Evolutionary conservation across 805 yeast species (phyloP).

Genomic region (Metschnikowia proteae): DNA sequence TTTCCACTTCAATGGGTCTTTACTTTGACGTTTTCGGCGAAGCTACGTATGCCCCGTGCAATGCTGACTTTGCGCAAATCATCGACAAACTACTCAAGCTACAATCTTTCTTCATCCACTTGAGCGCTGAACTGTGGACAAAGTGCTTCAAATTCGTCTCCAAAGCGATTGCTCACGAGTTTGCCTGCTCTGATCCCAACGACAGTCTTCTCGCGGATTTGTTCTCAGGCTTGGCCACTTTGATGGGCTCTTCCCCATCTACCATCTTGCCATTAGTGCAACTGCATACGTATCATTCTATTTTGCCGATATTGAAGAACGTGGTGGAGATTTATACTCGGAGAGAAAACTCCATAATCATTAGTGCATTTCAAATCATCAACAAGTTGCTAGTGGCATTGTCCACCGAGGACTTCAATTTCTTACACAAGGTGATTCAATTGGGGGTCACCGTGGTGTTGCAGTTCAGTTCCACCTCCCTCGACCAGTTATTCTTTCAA

Average conservation of each 20-base stretch:
- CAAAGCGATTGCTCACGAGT: slow-evolving; percentile 15
- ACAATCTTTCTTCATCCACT: slow-evolving; percentile 30
- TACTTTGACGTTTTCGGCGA: slow-evolving; percentile 17
- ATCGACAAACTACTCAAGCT: slow-evolving; percentile 21
- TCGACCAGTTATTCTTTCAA: slow-evolving; percentile 29
- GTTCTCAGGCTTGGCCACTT: slow-evolving; percentile 16
- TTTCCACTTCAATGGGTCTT: slow-evolving; percentile 16
- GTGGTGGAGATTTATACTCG: slow-evolving; percentile 18
- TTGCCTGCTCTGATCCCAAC: slow-evolving; percentile 8
- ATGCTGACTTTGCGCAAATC: slow-evolving; percentile 24
- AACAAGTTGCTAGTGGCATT: slow-evolving; percentile 44
- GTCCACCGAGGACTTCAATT: slow-evolving; percentile 37
- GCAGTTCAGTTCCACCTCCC: slow-evolving; percentile 37
- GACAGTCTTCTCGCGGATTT: slow-evolving; percentile 24
- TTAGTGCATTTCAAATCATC: slow-evolving; percentile 36
- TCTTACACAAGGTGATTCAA: slow-evolving; percentile 35
- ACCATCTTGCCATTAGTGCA: slow-evolving; percentile 18
- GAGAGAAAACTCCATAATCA: slow-evolving; percentile 22
- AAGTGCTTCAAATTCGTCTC: slow-evolving; percentile 23
- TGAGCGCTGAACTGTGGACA: slow-evolving; percentile 28
- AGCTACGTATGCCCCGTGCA: slow-evolving; percentile 20
- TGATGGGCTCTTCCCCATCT: slow-evolving; percentile 23
- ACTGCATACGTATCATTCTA: slow-evolving; percentile 17
- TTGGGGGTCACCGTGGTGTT: slow-evolving; percentile 37
- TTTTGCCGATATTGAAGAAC: slow-evolving; percentile 19